phyloP scores from a whole-genome alignment of 1,284 basidiomycete species.

The Schizophyllum amplum region DNA sequence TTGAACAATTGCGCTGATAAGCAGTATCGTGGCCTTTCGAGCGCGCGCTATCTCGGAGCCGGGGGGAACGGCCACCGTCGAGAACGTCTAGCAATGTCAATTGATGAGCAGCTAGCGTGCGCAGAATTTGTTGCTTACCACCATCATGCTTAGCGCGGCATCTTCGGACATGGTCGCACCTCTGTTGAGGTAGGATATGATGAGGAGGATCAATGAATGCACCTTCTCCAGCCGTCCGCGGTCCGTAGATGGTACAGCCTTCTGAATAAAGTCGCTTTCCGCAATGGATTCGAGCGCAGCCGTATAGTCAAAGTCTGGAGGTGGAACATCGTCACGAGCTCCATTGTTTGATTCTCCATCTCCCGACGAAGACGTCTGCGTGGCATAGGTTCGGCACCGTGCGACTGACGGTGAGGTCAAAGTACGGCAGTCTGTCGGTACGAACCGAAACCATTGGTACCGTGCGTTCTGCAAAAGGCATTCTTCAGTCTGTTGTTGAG shows the following conservation, averaged over 20 bases:
- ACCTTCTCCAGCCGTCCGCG: background rate
- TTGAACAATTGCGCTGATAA: slow-evolving; percentile 15
- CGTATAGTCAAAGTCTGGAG: no score
- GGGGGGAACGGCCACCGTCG: slow-evolving; percentile 15
- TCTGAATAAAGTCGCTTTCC: no score
- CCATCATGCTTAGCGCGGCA: background rate
- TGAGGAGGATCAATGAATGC: background rate
- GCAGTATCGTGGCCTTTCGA: slow-evolving; percentile 13
- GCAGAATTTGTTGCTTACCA: background rate
- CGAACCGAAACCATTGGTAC: no score
- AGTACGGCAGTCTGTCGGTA: no score
- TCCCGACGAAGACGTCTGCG: no score
- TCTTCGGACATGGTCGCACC: background rate
- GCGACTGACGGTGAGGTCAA: no score
- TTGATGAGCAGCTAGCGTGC: background rate
- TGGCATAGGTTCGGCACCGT: no score
- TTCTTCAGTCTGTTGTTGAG: no score
- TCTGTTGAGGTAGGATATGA: background rate
- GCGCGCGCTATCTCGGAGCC: slow-evolving; percentile 22
- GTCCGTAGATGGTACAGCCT: background rate
- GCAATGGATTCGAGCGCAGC: no score
- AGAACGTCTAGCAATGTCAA: slow-evolving; percentile 15
- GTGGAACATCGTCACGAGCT: no score
- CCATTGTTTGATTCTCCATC: no score
- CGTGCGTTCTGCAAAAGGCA: no score